phyloP scores from a whole-genome alignment of 345 rosid genomes.

The Lenwebbia sp. region DNA sequence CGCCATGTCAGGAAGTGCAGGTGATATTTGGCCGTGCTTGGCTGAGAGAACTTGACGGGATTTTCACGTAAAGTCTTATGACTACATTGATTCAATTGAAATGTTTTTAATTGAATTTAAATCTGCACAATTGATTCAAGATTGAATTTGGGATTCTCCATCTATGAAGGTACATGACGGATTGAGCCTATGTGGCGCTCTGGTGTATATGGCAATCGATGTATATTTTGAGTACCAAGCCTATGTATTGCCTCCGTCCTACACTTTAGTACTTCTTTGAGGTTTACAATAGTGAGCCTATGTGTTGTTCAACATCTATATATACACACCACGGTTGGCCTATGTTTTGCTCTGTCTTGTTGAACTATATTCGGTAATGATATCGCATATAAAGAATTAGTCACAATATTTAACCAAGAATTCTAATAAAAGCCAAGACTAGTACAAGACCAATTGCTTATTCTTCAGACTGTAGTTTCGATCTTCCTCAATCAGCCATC shows the following conservation, averaged over 20 bases:
- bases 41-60: background rate
- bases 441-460: background rate
- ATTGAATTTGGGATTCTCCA: background rate
- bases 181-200: rapidly evolving
- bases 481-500: background rate
- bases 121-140: background rate
- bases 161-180: rapidly evolving
- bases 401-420: background rate
- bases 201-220: rapidly evolving
- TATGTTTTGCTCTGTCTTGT: background rate
- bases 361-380: rapidly evolving
- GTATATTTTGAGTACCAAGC: rapidly evolving
- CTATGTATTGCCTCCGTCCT: rapidly evolving
- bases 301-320: background rate
- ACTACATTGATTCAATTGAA: background rate
- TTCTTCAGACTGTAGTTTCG: background rate
- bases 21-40: no score
- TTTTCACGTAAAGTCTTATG: background rate
- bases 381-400: rapidly evolving
- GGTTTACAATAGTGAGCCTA: background rate
- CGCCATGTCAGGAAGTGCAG: background rate
- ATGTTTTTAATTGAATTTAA: background rate
- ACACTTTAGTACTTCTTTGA: background rate
- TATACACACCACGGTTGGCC: no score
- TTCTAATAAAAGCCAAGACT: background rate